Evolutionary conservation across 2,329 filamentous ascomycete species (phyloP), one percentile per base, ranked within the genome.

Genomic region (Pseudogymnoascus sp.): DNA sequence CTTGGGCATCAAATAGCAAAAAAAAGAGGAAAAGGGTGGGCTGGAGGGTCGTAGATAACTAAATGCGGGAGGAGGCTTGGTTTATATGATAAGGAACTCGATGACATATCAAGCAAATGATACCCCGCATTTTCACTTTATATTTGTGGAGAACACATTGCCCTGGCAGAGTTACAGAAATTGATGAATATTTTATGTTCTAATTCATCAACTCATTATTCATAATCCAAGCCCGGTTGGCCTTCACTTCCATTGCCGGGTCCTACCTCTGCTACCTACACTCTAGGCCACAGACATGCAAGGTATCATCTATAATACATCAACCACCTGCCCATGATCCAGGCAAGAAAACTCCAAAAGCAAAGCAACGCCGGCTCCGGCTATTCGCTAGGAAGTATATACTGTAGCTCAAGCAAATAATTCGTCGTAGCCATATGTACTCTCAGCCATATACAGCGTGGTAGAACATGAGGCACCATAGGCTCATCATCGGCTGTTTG

Each of bases 161-260:
- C 50, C 19, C 6, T 8, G 50, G 16, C 11, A 6, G 8, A 14
- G 28, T 4, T 33, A 19, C 50, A 22, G 28, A 56, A 56, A 33
- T 56, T 33, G 50, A 56, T 56, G 50, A 56, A 56, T 56, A 56
- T 19, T 22, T 14, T 12, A 28, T 56, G 50, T 56, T 56, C 28
- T 35, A 56, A 56, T 56, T 56, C 50, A 56, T 56, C 50, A 33
- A 35, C 50, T 56, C 50, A 19, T 56, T 56, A 56, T 56, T 56
- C 50, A 35, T 56, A 56, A 56, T 33, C 28, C 16, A 35, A 33
- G n/a, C 10, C 50, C 50, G 28, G 50, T 31, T 56, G 50, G 50
- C n/a, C 16, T 56, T 22, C 8, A 35, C 8, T 19, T 7, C 16
- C 28, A 56, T 56, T 56, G n/a, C 50, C 50, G 28, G 26, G 50